Conservation (phyloP, 225 moss, liverwort and hornwort genomes). For the Sphagnum tenellum region DNA sequence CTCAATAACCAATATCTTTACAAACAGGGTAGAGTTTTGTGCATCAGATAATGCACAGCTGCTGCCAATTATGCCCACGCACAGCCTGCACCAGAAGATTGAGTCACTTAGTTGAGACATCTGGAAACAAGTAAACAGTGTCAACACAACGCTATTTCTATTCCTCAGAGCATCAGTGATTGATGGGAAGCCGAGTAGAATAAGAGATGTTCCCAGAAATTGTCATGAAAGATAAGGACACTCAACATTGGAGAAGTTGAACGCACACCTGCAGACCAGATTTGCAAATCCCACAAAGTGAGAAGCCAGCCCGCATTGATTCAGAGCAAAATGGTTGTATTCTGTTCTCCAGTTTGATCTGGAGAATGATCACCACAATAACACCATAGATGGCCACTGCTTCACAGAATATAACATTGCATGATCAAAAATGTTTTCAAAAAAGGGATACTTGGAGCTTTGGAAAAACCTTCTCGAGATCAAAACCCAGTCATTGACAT, state of each 20-base stretch:
- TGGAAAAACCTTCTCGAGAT: too few relatives aligned
- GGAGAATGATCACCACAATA: constrained; percentile 96
- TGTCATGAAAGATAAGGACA: too few relatives aligned
- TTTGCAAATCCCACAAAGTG: constrained; percentile 93
- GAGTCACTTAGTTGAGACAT: neutral
- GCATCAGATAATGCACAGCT: constrained; percentile 98
- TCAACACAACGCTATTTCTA: neutral
- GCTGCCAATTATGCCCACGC: constrained; percentile 97
- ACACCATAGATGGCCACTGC: constrained; percentile 99
- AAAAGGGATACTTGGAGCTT: too few relatives aligned
- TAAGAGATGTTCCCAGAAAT: too few relatives aligned
- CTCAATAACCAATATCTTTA: constrained; percentile 97
- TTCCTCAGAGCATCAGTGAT: too few relatives aligned
- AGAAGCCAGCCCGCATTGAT: constrained; percentile 95
- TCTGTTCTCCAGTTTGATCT: constrained; percentile 86
- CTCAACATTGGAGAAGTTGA: neutral
- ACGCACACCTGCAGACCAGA: constrained; percentile 78
- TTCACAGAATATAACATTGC: constrained; percentile 98
- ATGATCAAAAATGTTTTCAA: neutral
- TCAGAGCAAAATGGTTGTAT: constrained; percentile 67
- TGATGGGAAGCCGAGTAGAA: too few relatives aligned
- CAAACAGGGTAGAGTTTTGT: constrained; percentile 89
- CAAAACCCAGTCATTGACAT: too few relatives aligned
- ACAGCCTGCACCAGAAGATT: constrained; percentile 53
- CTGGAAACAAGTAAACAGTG: neutral